These are phyloP conservation scores for Sugiyamaella chiloensis DNA, from an alignment of 805 yeast genomes.

Conservation along the genomic window DNA sequence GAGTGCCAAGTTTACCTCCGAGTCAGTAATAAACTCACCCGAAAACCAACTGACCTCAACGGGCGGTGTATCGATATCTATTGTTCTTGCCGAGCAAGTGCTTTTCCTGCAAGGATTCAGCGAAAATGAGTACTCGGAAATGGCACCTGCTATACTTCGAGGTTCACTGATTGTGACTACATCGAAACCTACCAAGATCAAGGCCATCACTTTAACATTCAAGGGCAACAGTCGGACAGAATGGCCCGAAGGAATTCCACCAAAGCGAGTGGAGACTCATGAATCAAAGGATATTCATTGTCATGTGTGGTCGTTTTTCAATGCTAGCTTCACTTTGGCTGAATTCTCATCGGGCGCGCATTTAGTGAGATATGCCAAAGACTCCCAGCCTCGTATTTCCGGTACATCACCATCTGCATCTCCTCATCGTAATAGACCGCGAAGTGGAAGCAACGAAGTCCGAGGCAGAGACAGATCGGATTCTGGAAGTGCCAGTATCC, in stretches of 20 bases:
- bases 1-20: conserved; percentile 16
- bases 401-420: conserved; percentile 1
- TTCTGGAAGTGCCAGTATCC: conserved; percentile 1
- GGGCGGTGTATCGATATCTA: conserved; percentile 63
- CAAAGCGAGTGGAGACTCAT: conserved; percentile 62
- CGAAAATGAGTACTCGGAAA: conserved; percentile 44
- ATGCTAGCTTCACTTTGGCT: conserved; percentile 37
- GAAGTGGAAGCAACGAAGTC: conserved; percentile 3
- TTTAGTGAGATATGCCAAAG: conserved; percentile 23
- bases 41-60: conserved; percentile 55
- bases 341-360: conserved; percentile 46
- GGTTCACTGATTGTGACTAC: conserved; percentile 73
- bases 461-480: not conserved
- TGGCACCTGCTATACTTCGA: conserved; percentile 53
- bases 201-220: conserved; percentile 57
- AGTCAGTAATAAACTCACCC: conserved; percentile 13
- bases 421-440: conserved; percentile 1
- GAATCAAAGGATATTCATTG: conserved; percentile 66
- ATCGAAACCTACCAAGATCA: conserved; percentile 67
- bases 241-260: conserved; percentile 98
- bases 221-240: conserved; percentile 74
- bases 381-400: conserved; percentile 1
- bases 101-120: conserved; percentile 82
- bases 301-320: conserved; percentile 91
- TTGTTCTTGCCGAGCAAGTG: conserved; percentile 75